Evolutionary conservation across 371 early-diverging fungal genomes (phyloP).

Genomic region (Saksenaea vasiformis): DNA sequence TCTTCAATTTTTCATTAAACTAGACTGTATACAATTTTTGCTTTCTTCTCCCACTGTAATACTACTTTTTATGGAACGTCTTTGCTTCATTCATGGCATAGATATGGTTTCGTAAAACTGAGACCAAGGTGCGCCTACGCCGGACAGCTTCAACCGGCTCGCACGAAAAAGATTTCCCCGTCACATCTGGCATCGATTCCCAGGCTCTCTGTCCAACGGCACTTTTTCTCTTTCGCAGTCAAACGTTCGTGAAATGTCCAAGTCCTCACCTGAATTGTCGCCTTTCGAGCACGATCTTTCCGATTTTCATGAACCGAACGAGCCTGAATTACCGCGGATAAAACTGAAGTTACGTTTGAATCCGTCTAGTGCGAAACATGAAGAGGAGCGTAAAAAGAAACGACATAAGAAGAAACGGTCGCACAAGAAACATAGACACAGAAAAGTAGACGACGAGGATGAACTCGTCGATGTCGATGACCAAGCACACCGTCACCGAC

Average conservation of each 20-base stretch:
- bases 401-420: conserved; percentile 45
- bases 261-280: conserved; percentile 35
- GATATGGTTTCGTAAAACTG: too few relatives aligned
- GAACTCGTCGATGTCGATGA: conserved; percentile 10
- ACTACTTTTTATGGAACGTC: too few relatives aligned
- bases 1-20: too few relatives aligned
- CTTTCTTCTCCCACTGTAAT: too few relatives aligned
- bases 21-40: too few relatives aligned
- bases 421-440: conserved; percentile 38
- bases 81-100: too few relatives aligned
- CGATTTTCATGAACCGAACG: conserved; percentile 20
- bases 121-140: too few relatives aligned
- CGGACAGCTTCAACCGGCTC: too few relatives aligned
- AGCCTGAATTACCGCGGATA: conserved; percentile 20
- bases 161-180: too few relatives aligned
- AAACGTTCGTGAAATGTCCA: conserved; percentile 20
- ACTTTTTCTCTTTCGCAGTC: background rate
- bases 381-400: conserved; percentile 26
- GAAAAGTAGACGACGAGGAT: conserved; percentile 19
- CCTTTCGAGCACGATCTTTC: conserved; percentile 25
- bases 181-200: too few relatives aligned
- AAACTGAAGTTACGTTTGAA: conserved; percentile 43
- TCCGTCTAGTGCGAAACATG: conserved; percentile 17
- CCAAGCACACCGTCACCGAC: background rate
- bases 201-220: too few relatives aligned